These are phyloP conservation scores for Ormosia emarginata DNA, from an alignment of 306 rosid species.

Conservation along the genomic window DNA sequence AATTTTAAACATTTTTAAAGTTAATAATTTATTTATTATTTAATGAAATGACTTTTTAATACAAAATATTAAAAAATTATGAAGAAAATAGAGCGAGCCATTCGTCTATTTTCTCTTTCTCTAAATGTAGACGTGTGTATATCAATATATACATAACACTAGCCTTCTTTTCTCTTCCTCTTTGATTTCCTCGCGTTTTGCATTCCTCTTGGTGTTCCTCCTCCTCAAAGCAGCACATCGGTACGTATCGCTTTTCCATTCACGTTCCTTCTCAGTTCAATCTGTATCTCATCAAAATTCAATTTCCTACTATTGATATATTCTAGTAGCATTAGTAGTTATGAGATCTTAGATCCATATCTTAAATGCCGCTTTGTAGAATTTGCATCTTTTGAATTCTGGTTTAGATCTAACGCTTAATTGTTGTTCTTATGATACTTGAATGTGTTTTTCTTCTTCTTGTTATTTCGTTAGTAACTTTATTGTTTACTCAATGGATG, in stretches of 20 bases:
- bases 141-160: not conserved
- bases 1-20: not conserved
- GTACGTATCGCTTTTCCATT: constrained; percentile 12
- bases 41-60: not conserved
- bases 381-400: not conserved
- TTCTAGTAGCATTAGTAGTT: not conserved
- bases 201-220: not conserved
- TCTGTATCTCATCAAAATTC: not conserved
- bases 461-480: not conserved
- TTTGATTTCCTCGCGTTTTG: not conserved
- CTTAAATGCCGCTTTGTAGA: not conserved
- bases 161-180: not conserved
- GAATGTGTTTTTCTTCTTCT: not conserved
- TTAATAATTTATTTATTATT: not conserved
- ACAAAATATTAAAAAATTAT: not conserved
- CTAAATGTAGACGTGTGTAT: not conserved
- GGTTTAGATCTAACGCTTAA: constrained; percentile 5
- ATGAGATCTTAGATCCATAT: constrained; percentile 24
- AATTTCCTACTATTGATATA: not conserved
- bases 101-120: constrained; percentile 16
- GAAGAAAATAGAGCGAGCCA: constrained; percentile 26
- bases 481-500: not conserved
- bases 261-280: not conserved
- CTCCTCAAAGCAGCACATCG: not conserved
- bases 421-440: not conserved